Conservation (phyloP, 169 alveolate species). For the Plasmodium billcollinsi region DNA sequence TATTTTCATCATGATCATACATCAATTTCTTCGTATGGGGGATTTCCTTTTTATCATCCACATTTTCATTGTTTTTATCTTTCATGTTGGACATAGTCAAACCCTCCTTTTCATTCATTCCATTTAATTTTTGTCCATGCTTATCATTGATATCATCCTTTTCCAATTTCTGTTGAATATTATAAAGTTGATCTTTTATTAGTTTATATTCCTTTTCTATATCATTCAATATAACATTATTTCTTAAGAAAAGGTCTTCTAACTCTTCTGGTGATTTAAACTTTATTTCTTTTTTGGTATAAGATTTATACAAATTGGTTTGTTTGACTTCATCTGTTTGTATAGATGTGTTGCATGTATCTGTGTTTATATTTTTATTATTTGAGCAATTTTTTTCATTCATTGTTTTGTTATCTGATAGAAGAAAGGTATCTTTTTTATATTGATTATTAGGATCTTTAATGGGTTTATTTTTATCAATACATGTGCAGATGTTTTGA, state of each 20-base stretch:
- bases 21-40: background rate
- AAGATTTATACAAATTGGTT: slow-evolving; percentile 28
- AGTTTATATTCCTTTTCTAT: slow-evolving; percentile 72
- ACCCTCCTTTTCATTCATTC: too few relatives aligned
- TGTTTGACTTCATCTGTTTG: slow-evolving; percentile 29
- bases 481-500: too few relatives aligned
- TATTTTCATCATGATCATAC: background rate
- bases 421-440: background rate
- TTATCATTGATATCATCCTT: background rate
- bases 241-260: slow-evolving; percentile 80
- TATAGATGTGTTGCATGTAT: background rate
- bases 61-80: background rate
- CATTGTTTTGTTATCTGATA: background rate
- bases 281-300: slow-evolving; percentile 88
- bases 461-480: too few relatives aligned
- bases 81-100: too few relatives aligned
- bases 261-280: slow-evolving; percentile 95
- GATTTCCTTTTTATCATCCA: background rate
- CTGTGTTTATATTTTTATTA: background rate
- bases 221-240: slow-evolving; percentile 80
- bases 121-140: background rate
- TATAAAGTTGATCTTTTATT: slow-evolving; percentile 10
- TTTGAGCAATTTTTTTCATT: background rate
- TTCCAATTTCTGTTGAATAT: background rate
- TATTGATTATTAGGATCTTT: background rate